Conservation (phyloP, 139 green algal genomes). For the Coelastrella sp. region DNA sequence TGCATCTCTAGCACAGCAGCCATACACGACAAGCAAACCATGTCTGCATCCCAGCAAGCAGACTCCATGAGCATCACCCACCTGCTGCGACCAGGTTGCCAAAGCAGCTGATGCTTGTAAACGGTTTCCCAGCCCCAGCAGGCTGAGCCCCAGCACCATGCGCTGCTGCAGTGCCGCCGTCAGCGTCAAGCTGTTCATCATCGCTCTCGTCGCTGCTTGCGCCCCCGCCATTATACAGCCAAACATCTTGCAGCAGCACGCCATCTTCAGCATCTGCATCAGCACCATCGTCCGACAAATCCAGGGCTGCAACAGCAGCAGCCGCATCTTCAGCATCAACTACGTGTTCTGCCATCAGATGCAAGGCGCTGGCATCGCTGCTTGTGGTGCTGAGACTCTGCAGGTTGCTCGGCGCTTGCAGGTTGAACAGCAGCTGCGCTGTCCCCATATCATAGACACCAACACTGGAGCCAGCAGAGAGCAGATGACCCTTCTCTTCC, state of each 20-base stretch:
- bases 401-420: background rate
- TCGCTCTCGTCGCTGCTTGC: background rate
- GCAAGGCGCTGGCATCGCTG: conserved; percentile 9
- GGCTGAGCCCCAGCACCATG: background rate
- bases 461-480: conserved; percentile 29
- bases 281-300: background rate
- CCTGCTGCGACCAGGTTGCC: conserved; percentile 55
- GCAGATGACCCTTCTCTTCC: conserved; percentile 49
- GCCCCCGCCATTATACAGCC: background rate
- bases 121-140: conserved; percentile 28
- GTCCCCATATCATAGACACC: conserved; percentile 57
- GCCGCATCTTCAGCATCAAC: background rate
- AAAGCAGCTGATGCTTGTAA: conserved; percentile 51
- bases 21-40: too few relatives aligned
- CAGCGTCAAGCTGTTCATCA: background rate
- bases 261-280: conserved; percentile 40
- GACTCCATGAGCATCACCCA: background rate
- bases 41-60: background rate
- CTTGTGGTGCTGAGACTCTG: conserved; percentile 1
- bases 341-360: too few relatives aligned
- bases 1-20: too few relatives aligned
- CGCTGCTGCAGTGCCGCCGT: background rate
- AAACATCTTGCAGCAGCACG: conserved; percentile 31
- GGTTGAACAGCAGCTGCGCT: conserved; percentile 51
- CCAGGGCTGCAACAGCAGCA: conserved; percentile 4